Base-by-base conservation (phyloP, 2,329 filamentous ascomycete species). In the Nigrospora sphaerica region DNA sequence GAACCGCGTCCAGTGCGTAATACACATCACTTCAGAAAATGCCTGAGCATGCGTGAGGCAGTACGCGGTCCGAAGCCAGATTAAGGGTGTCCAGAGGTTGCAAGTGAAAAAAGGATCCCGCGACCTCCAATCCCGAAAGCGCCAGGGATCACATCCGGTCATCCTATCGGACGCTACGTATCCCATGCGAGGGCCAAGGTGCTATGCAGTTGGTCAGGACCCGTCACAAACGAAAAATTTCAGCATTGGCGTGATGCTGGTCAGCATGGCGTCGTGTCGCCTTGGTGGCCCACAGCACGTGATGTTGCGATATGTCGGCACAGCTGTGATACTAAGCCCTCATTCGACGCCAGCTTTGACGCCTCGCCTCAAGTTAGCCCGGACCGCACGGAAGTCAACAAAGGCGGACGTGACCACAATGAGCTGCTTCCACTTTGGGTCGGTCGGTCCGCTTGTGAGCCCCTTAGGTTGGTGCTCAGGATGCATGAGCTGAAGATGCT, bases 41-140 rank as follows among this genome's bases (percentile, higher is more conserved):
- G 7, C 55, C 58, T 10, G 58, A 48, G 3, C 66, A 67, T 11
- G 70, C 46, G 17, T 48, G 53, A 6, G 57, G 62, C 3, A 56
- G 53, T 34, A 34, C 50, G 40, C 52, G 54, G n/a, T 57, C 53
- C 2, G 16, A 23, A 14, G 41, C 46, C 16, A 57, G 39, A 11
- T 17, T 46, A 37, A 59, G 47, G 10, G 52, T 39, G 44, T 59
- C 55, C 4, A 60, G 9, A 2, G 45, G 49, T 32, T 52, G 45
- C 39, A 61, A 34, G 44, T 59, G 56, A 14, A 61, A 7, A 40
- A 35, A 60, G 45, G 5, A 60, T 50, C 12, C 57, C 54, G 10
- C 33, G 39, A 4, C 36, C 10, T 12, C 32, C 48, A 2, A 47
- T 28, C 32, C 48, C 52, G 3, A 50, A 49, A 43, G 44, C 52